Evolutionary conservation across 257 asterid species (phyloP), one percentile per base, ranked within the genome.

Genomic region (Prunella vulgaris): DNA sequence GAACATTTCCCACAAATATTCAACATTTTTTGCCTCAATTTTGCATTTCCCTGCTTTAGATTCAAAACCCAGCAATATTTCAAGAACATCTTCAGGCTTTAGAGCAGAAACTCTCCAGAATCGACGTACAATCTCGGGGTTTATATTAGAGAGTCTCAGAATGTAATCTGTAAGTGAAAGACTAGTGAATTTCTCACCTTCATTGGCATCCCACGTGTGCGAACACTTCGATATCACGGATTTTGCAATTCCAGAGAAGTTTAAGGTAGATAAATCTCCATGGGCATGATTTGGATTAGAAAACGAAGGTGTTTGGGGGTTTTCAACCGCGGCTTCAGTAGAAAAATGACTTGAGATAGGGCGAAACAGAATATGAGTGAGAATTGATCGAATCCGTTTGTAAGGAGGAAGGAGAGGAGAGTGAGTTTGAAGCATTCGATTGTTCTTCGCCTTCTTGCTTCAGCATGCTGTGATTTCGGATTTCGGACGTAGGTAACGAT

Each of bases 1-100:
- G 78, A 82, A 93, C 60, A 93, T 64, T 64, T 86, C 93, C 96
- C 93, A 94, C 58, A 94, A 86, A 79, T 87, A 84, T 64, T 78
- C 84, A 49, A 86, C 79, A 76, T 84, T 87, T 83, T 75, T 76
- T 76, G 48, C 53, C 84, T 82, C 92, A 74, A 78, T 38, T 64
- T 79, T 88, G 75, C 15, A 53, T 38, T 71, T 78, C 42, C 77
- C 84, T 38, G 65, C 21, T 64, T 74, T 66, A 60, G 33, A 78
- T 35, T 84, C 88, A 78, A 85, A 90, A 78, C 82, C 87, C 80
- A 76, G 76, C 67, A 93, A 78, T 76, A 93, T 80, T 48, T 93
- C 92, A 76, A 79, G 85, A 52, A 93, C 80, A 82, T 90, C 90
- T 75, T 73, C 76, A 44, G 97, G 89, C 49, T 72, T 86, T 74